phyloP scores from a whole-genome alignment of 305 asterid genomes.

The Petunia hybrid region DNA sequence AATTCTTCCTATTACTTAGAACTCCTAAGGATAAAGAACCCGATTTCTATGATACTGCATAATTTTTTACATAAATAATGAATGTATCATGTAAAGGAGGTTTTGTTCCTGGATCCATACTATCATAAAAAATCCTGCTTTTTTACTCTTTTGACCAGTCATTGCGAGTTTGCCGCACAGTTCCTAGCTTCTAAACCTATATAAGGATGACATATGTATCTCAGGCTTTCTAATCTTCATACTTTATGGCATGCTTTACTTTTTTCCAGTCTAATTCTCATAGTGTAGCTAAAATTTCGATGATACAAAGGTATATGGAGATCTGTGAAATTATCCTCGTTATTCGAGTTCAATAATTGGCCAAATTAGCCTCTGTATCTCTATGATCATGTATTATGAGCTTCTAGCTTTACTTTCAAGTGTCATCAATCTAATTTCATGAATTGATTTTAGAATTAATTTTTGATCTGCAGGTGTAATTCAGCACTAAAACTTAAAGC shows the following conservation, averaged over 20 bases:
- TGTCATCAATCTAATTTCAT: conserved; percentile 27
- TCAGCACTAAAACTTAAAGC: conserved; percentile 61
- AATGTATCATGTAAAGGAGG: not conserved
- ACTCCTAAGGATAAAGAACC: not conserved
- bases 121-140: too few relatives aligned
- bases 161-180: not conserved
- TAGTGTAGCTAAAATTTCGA: too few relatives aligned
- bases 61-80: not conserved
- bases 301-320: too few relatives aligned
- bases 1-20: not conserved
- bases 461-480: conserved; percentile 47
- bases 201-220: too few relatives aligned
- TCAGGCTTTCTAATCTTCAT: too few relatives aligned
- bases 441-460: conserved; percentile 22
- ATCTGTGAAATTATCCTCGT: too few relatives aligned
- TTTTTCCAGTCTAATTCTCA: too few relatives aligned
- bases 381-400: not conserved
- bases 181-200: not conserved
- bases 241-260: too few relatives aligned
- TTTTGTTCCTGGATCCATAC: not conserved
- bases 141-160: not conserved
- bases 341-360: too few relatives aligned
- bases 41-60: not conserved
- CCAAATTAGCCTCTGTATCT: too few relatives aligned
- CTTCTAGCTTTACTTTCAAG: conserved; percentile 30